phyloP scores from a whole-genome alignment of 352 stramenopile species.

The Pythium dissimile region DNA sequence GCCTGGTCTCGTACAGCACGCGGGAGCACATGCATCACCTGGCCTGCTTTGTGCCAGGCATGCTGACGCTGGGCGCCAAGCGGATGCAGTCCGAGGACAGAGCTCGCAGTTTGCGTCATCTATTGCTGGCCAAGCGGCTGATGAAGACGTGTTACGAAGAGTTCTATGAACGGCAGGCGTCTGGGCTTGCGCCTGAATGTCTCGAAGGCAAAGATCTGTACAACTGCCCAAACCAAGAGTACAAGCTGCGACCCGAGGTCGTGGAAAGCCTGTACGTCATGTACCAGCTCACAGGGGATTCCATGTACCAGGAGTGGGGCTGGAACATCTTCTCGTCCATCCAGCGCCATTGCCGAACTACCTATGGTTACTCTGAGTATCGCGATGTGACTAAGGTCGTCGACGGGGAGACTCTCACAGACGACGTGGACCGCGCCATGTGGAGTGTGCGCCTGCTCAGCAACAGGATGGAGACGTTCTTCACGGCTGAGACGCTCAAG shows the following conservation, averaged over 20 bases:
- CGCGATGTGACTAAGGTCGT: slow-evolving; percentile 31
- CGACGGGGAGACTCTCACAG: not conserved
- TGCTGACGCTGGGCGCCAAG: slow-evolving; percentile 86
- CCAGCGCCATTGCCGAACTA: slow-evolving; percentile 89
- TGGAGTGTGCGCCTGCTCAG: slow-evolving; percentile 31
- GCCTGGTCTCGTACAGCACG: slow-evolving; percentile 27
- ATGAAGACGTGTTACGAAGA: slow-evolving; percentile 93
- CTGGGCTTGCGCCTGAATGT: slow-evolving; percentile 91
- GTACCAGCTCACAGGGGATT: slow-evolving; percentile 92
- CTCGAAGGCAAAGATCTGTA: slow-evolving; percentile 30
- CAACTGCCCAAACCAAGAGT: slow-evolving; percentile 54
- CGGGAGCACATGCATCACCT: slow-evolving; percentile 95
- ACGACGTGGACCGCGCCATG: slow-evolving; percentile 7
- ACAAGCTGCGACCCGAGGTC: slow-evolving; percentile 95
- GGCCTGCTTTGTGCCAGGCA: slow-evolving; percentile 94
- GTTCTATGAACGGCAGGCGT: slow-evolving; percentile 90
- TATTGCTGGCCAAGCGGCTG: slow-evolving; percentile 85
- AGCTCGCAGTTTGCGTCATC: slow-evolving; percentile 63
- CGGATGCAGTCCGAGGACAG: slow-evolving; percentile 34
- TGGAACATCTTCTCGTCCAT: slow-evolving; percentile 95
- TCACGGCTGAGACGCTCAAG: slow-evolving; percentile 98
- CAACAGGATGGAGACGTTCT: slow-evolving; percentile 98
- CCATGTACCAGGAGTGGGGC: slow-evolving; percentile 94
- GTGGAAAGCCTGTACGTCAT: slow-evolving; percentile 96
- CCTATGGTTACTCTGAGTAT: slow-evolving; percentile 84